Evolutionary conservation across 768 basidiomycete genomes (phyloP).

Genomic region (Thelephora ganbajun): DNA sequence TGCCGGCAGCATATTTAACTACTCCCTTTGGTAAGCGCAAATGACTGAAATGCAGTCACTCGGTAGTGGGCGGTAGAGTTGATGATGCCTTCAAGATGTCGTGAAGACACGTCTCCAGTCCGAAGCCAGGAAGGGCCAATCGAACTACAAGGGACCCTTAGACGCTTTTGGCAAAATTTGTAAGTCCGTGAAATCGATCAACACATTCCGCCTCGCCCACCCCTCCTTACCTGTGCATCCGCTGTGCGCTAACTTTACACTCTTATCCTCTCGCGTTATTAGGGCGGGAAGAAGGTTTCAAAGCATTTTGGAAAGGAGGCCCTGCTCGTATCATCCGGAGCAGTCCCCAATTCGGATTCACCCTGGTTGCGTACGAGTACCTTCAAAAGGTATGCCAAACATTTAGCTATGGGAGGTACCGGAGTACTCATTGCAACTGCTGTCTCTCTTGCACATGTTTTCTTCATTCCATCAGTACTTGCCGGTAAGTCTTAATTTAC

Average conservation of each 20-base stretch:
- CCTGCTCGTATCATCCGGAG: slow-evolving; percentile 77
- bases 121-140: slow-evolving; percentile 83
- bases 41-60: slow-evolving; percentile 9
- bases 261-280: slow-evolving; percentile 2
- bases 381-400: slow-evolving; percentile 38
- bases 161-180: slow-evolving; percentile 91
- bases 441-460: slow-evolving; percentile 12
- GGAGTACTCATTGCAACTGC: background rate
- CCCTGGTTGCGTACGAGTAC: slow-evolving; percentile 69
- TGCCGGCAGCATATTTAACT: slow-evolving; percentile 92
- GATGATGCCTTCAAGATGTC: slow-evolving; percentile 46
- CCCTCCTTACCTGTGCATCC: background rate
- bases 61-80: slow-evolving; percentile 7
- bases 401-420: background rate
- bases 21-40: slow-evolving; percentile 61
- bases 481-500: slow-evolving; percentile 10
- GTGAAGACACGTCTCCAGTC: slow-evolving; percentile 95
- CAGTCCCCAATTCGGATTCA: slow-evolving; percentile 92
- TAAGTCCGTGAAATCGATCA: slow-evolving; percentile 18
- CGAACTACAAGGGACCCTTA: slow-evolving; percentile 75
- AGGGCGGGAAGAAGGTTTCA: slow-evolving; percentile 85
- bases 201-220: background rate
- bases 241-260: slow-evolving; percentile 8
- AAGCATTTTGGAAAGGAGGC: slow-evolving; percentile 85
- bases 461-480: slow-evolving; percentile 12